These are phyloP conservation scores for Exophiala phaeomuriformis DNA, from an alignment of 2,329 filamentous ascomycete species.

Conservation along the genomic window DNA sequence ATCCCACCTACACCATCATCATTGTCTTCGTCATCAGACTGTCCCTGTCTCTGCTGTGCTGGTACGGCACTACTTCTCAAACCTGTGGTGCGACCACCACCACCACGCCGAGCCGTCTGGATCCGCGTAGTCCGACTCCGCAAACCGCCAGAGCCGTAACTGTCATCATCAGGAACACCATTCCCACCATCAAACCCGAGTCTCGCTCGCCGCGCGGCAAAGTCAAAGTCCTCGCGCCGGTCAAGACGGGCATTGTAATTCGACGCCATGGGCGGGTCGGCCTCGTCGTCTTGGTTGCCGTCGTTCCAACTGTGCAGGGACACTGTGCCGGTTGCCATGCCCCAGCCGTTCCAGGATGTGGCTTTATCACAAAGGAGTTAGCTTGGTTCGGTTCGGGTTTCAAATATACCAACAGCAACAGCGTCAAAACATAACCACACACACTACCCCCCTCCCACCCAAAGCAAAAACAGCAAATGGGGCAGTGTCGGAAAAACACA, in stretches of 20 bases:
- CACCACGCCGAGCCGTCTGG: not conserved
- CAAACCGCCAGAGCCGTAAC: too few species aligned
- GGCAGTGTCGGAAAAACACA: too few species aligned
- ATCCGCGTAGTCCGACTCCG: not conserved
- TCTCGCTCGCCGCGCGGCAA: conserved; percentile 16
- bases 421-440: too few species aligned
- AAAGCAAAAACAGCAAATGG: too few species aligned
- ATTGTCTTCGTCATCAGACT: conserved; percentile 22
- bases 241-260: conserved; percentile 56
- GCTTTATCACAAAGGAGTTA: conserved; percentile 44
- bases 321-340: conserved; percentile 65
- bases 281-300: conserved; percentile 55
- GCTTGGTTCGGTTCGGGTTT: not conserved
- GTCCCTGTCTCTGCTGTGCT: conserved; percentile 24
- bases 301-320: conserved; percentile 74
- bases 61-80: conserved; percentile 21
- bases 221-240: conserved; percentile 40
- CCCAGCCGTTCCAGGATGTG: conserved; percentile 74
- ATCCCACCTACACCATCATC: conserved; percentile 8
- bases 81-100: conserved; percentile 25
- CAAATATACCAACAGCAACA: too few species aligned
- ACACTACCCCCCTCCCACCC: too few species aligned
- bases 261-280: conserved; percentile 50
- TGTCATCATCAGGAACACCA: too few species aligned
- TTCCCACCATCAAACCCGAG: conserved; percentile 14